These are phyloP conservation scores for Babesia gibsoni DNA, from an alignment of 169 alveolate genomes.

Conservation along the genomic window DNA sequence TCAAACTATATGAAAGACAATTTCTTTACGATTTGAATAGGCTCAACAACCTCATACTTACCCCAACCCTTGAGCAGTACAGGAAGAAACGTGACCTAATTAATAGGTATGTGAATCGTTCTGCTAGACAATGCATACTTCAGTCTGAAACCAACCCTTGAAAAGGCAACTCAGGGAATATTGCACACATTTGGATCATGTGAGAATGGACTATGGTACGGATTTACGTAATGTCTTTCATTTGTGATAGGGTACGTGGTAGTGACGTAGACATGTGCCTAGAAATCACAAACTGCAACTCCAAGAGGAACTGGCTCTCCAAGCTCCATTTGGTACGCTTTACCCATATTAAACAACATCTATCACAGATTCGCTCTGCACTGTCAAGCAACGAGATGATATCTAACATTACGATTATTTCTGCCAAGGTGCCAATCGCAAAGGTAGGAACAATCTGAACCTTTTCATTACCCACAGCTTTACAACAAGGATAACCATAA, in stretches of 20 bases:
- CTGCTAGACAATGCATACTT: not conserved
- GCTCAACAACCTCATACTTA: constrained; percentile 20
- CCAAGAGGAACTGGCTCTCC: constrained; percentile 53
- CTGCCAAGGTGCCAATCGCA: constrained; percentile 78
- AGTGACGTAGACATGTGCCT: constrained; percentile 61
- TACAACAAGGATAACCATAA: constrained; percentile 46
- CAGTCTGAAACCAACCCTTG: constrained; percentile 37
- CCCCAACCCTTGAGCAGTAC: constrained; percentile 57
- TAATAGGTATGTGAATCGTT: constrained; percentile 1
- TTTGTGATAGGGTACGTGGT: constrained; percentile 47
- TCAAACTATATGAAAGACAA: not conserved
- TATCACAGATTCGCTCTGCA: constrained; percentile 26
- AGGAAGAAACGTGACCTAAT: constrained; percentile 37
- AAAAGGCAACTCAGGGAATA: constrained; percentile 34
- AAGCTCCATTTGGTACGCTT: constrained; percentile 44
- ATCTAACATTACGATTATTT: constrained; percentile 62
- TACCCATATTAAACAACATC: not conserved
- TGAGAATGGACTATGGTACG: constrained; percentile 57
- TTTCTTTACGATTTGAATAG: constrained; percentile 26
- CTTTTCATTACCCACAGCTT: constrained; percentile 12
- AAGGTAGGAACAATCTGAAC: constrained; percentile 36
- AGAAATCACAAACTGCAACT: constrained; percentile 53
- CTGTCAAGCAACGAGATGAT: constrained; percentile 11
- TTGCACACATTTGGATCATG: constrained; percentile 62
- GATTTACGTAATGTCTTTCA: not conserved